These are phyloP conservation scores for Wallacemonas sp. DNA, from an alignment of 208 protist species.

Conservation along the genomic window DNA sequence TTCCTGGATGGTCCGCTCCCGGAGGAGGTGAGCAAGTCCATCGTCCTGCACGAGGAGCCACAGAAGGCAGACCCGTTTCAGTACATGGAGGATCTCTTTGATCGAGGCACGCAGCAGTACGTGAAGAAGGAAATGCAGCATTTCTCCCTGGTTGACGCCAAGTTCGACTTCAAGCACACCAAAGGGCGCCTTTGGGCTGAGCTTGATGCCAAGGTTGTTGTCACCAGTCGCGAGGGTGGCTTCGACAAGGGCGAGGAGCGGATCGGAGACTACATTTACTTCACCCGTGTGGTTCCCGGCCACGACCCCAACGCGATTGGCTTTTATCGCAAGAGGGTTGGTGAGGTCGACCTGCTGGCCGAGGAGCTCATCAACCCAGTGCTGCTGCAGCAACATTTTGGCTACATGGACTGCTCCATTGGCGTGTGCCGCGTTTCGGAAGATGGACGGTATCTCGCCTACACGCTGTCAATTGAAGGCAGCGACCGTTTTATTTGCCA, in stretches of 20 bases:
- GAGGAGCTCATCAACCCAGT: conserved; percentile 92
- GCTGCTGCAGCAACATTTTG: conserved; percentile 86
- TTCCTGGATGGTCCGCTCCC: conserved; percentile 82
- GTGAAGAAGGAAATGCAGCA: conserved; percentile 73
- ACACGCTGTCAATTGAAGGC: conserved; percentile 89
- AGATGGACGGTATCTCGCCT: conserved; percentile 86
- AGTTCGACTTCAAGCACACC: conserved; percentile 87
- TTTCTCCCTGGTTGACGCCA: conserved; percentile 63
- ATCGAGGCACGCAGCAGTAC: conserved; percentile 73
- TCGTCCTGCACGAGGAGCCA: conserved; percentile 54
- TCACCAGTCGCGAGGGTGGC: conserved; percentile 84
- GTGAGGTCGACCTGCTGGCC: conserved; percentile 82
- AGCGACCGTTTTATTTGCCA: conserved; percentile 92
- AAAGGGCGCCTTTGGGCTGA: conserved; percentile 86
- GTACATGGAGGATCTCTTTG: conserved; percentile 91
- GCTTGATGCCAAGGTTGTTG: conserved; percentile 83
- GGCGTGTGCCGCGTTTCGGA: conserved; percentile 90
- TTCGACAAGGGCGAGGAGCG: conserved; percentile 92
- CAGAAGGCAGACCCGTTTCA: conserved; percentile 75
- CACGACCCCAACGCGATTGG: conserved; percentile 75
- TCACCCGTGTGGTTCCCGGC: conserved; percentile 78
- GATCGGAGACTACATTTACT: conserved; percentile 91
- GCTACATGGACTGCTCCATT: conserved; percentile 85
- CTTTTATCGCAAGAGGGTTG: conserved; percentile 89
- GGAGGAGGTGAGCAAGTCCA: conserved; percentile 41